Percentiles rank a stretch among this genome's conserved stretches.
These are phyloP conservation scores for Hypoxylon fuscum DNA, from an alignment of 495 filamentous ascomycete genomes.

Conservation along the genomic window DNA sequence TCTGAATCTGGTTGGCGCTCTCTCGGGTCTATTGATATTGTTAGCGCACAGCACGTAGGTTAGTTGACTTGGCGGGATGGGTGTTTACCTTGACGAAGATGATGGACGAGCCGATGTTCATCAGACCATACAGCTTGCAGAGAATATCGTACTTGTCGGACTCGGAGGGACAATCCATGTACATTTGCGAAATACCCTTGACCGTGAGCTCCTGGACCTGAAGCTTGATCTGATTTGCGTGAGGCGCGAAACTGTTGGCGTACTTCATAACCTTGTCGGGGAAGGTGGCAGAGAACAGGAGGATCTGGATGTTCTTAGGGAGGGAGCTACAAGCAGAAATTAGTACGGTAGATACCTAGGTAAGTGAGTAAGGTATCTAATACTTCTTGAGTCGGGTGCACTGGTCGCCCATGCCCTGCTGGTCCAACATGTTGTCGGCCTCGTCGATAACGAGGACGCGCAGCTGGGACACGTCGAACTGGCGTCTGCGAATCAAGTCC, in stretches of 20 bases:
- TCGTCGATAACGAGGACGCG: slow-evolving; percentile 89
- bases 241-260: slow-evolving; percentile 80
- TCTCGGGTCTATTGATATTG: slow-evolving; percentile 68
- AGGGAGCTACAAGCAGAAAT: slow-evolving; percentile 63
- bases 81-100: slow-evolving; percentile 88
- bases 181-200: slow-evolving; percentile 96
- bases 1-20: slow-evolving; percentile 82
- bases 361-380: slow-evolving; percentile 41
- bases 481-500: slow-evolving; percentile 79
- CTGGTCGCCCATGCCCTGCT: slow-evolving; percentile 93
- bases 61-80: background rate
- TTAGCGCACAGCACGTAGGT: slow-evolving; percentile 36
- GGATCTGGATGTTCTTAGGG: slow-evolving; percentile 76
- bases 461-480: slow-evolving; percentile 70
- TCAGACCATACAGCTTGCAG: slow-evolving; percentile 89
- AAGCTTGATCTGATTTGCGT: slow-evolving; percentile 87
- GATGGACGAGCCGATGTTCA: slow-evolving; percentile 95
- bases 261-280: slow-evolving; percentile 83
- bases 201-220: slow-evolving; percentile 92
- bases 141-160: slow-evolving; percentile 86
- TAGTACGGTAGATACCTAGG: slow-evolving; percentile 20
- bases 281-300: slow-evolving; percentile 97
- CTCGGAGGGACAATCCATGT: slow-evolving; percentile 85
- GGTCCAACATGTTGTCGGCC: slow-evolving; percentile 95
- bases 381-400: slow-evolving; percentile 87